Percentiles rank a stretch among this genome's conserved stretches.
These are phyloP conservation scores for Rhizopus delemar DNA, from an alignment of 371 early-diverging fungal genomes.

Conservation along the genomic window DNA sequence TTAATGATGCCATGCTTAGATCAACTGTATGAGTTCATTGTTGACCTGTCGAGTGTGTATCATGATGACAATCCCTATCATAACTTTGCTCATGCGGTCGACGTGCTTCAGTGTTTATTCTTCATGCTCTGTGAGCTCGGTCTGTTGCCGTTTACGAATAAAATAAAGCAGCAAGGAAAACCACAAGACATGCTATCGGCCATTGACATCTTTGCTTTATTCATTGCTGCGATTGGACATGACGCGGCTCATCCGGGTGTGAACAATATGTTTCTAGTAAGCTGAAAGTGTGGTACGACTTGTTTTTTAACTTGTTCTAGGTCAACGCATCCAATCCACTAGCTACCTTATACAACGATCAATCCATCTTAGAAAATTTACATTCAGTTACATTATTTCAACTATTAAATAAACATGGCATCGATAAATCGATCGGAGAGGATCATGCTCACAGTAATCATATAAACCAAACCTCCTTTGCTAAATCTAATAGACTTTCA, in stretches of 20 bases:
- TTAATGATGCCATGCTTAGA: constrained; percentile 29
- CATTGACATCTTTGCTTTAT: constrained; percentile 67
- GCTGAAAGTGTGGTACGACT: background rate
- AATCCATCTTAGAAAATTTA: constrained; percentile 89
- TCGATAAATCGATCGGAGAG: constrained; percentile 38
- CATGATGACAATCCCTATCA: constrained; percentile 78
- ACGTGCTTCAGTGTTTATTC: constrained; percentile 80
- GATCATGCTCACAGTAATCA: too few relatives aligned
- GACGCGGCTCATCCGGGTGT: constrained; percentile 88
- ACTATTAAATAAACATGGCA: constrained; percentile 69
- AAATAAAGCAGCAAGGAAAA: background rate
- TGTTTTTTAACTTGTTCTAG: constrained; percentile 3
- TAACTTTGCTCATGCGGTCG: constrained; percentile 84
- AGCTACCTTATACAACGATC: constrained; percentile 89
- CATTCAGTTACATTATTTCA: constrained; percentile 86
- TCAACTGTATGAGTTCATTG: constrained; percentile 59
- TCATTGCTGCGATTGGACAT: constrained; percentile 79
- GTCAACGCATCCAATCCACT: constrained; percentile 61
- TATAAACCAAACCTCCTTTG: background rate
- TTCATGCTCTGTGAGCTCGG: constrained; percentile 70
- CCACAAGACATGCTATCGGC: constrained; percentile 46
- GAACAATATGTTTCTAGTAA: constrained; percentile 73
- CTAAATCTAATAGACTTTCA: background rate
- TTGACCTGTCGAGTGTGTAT: constrained; percentile 63
- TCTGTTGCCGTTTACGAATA: constrained; percentile 39